Conservation (phyloP, 1,139 yeast species). For the Hyphopichia buzzinii region DNA sequence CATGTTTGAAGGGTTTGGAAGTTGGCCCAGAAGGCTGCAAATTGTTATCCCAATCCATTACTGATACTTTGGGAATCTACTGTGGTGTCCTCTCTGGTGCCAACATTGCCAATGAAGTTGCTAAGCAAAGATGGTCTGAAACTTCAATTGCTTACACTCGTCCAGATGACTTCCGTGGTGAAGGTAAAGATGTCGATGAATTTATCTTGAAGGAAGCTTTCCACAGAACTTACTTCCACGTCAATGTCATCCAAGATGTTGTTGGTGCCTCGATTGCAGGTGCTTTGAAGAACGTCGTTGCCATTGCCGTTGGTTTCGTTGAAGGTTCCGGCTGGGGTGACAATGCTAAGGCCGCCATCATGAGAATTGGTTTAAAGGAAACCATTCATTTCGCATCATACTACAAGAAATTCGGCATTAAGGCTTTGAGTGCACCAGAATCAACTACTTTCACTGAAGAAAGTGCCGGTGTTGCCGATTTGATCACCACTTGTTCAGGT, state of each 20-base stretch:
- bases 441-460: conserved; percentile 43
- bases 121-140: conserved; percentile 49
- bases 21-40: conserved; percentile 45
- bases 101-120: conserved; percentile 49
- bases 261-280: conserved; percentile 53
- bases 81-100: conserved; percentile 53
- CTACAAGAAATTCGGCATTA: conserved; percentile 64
- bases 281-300: conserved; percentile 48
- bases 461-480: conserved; percentile 52
- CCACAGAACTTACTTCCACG: conserved; percentile 51
- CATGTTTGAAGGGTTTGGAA: conserved; percentile 50
- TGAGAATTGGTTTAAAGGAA: conserved; percentile 48
- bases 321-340: conserved; percentile 54
- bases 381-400: conserved; percentile 43
- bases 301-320: conserved; percentile 49
- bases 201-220: conserved; percentile 41
- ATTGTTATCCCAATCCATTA: conserved; percentile 41
- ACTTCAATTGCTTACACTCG: conserved; percentile 45
- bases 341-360: conserved; percentile 49
- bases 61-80: conserved; percentile 41
- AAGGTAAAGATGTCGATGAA: conserved; percentile 43
- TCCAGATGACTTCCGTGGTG: conserved; percentile 41
- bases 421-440: conserved; percentile 40
- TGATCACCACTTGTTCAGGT: conserved; percentile 49
- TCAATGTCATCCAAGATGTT: conserved; percentile 46